Percentiles rank a stretch among this genome's conserved stretches.
These are phyloP conservation scores for Lentinula raphanica DNA, from an alignment of 768 basidiomycete genomes.

Conservation along the genomic window DNA sequence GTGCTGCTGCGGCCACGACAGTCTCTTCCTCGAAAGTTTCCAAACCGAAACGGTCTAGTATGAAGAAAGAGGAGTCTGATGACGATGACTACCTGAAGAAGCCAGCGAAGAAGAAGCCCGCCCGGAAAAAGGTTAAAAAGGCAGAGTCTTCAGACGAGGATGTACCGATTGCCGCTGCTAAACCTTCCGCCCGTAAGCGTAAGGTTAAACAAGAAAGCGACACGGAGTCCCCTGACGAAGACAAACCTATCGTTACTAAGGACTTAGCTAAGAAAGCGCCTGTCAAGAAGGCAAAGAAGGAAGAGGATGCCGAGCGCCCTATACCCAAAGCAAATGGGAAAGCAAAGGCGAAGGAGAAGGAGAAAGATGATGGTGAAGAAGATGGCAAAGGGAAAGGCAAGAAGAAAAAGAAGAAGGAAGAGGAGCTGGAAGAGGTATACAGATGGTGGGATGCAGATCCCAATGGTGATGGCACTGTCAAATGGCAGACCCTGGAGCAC, in stretches of 20 bases:
- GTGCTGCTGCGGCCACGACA: conserved; percentile 35
- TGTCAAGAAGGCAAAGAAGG: conserved; percentile 52
- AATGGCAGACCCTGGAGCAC: conserved; percentile 96
- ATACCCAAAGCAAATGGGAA: conserved; percentile 29
- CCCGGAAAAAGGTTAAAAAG: conserved; percentile 62
- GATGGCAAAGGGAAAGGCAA: conserved; percentile 30
- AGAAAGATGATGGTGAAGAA: conserved; percentile 28
- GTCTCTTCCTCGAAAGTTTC: conserved; percentile 15
- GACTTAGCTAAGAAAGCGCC: conserved; percentile 39
- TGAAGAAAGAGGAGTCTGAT: conserved; percentile 36
- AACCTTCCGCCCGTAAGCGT: conserved; percentile 31
- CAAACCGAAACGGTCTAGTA: conserved; percentile 27
- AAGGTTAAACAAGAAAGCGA: conserved; percentile 50
- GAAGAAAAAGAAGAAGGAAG: conserved; percentile 56
- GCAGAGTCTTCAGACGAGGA: conserved; percentile 38
- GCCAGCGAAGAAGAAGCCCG: conserved; percentile 47
- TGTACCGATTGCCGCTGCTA: conserved; percentile 28
- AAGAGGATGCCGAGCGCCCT: conserved; percentile 35
- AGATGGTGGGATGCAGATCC: conserved; percentile 85
- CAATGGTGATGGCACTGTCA: conserved; percentile 70
- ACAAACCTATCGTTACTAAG: conserved; percentile 40
- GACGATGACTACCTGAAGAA: conserved; percentile 43
- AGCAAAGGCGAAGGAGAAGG: conserved; percentile 30
- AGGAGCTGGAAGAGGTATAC: conserved; percentile 70
- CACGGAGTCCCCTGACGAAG: conserved; percentile 39